Conservation (phyloP, 208 protist species). For the Wallacemonas collosoma region DNA sequence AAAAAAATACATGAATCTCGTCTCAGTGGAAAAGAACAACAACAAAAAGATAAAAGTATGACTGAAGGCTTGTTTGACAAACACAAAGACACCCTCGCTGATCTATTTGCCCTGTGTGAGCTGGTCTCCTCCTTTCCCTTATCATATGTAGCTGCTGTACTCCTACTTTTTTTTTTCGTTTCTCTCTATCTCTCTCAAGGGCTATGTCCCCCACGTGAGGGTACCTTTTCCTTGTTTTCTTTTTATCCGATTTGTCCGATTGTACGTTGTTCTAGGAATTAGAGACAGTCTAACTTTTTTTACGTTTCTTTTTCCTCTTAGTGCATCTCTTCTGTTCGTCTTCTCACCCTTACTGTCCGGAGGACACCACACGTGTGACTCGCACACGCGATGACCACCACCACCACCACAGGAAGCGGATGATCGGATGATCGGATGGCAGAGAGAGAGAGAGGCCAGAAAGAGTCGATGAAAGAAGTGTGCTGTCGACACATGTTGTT, state of each 20-base stretch:
- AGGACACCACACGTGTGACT: not conserved
- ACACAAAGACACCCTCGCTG: too few relatives aligned
- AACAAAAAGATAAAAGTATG: not conserved
- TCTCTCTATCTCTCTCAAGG: not conserved
- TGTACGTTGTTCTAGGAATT: slow-evolving; percentile 10
- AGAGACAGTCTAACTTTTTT: not conserved
- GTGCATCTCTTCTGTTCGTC: not conserved
- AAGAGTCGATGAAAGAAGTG: not conserved
- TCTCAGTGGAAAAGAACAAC: not conserved
- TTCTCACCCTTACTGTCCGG: not conserved
- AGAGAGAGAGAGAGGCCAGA: not conserved
- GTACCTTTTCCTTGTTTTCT: not conserved
- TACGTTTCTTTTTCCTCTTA: slow-evolving; percentile 4
- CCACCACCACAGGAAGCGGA: too few relatives aligned
- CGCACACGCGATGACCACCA: not conserved
- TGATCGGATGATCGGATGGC: too few relatives aligned
- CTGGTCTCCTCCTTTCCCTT: slow-evolving; percentile 1
- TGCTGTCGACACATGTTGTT: not conserved
- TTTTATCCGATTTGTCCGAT: slow-evolving; percentile 16
- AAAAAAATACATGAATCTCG: too few relatives aligned
- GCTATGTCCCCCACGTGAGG: not conserved
- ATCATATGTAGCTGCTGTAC: slow-evolving; percentile 2
- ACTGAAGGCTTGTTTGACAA: too few relatives aligned
- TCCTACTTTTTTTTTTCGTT: slow-evolving; percentile 16
- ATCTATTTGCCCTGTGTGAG: too few relatives aligned